Evolutionary conservation across 78 protist species (phyloP).

Genomic region (Dictyostelium intermedium): DNA sequence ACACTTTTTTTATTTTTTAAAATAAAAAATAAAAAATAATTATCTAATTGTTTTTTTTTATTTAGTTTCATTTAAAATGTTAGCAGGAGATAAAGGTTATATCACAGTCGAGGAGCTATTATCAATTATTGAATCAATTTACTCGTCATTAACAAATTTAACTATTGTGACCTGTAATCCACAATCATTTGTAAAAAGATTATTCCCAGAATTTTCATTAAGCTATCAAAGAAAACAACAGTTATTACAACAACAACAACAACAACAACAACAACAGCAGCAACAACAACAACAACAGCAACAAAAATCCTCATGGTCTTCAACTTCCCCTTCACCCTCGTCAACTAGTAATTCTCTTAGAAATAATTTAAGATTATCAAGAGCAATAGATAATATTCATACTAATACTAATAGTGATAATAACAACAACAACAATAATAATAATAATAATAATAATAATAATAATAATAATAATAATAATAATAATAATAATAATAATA

Average conservation of each 20-base stretch:
- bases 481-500: background rate
- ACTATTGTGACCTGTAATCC: background rate
- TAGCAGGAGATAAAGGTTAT: slow-evolving; percentile 43
- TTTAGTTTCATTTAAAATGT: slow-evolving; percentile 65
- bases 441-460: background rate
- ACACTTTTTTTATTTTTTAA: background rate
- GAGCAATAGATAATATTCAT: background rate
- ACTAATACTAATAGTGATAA: background rate
- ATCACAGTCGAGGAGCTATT: slow-evolving; percentile 35
- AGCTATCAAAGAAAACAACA: background rate
- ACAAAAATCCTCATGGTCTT: background rate
- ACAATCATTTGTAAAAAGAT: background rate
- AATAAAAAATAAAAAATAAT: background rate
- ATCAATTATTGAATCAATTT: slow-evolving; percentile 25
- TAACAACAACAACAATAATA: background rate
- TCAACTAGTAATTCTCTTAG: background rate
- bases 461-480: background rate
- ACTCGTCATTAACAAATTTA: background rate
- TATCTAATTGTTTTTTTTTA: background rate
- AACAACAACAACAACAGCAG: background rate
- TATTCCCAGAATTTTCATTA: background rate
- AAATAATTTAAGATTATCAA: background rate
- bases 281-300: background rate
- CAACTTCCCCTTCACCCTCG: background rate
- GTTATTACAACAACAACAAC: background rate